Percentiles rank a stretch among this genome's conserved stretches.
phyloP scores from a whole-genome alignment of 306 rosid species.

The Rosa rugosa region DNA sequence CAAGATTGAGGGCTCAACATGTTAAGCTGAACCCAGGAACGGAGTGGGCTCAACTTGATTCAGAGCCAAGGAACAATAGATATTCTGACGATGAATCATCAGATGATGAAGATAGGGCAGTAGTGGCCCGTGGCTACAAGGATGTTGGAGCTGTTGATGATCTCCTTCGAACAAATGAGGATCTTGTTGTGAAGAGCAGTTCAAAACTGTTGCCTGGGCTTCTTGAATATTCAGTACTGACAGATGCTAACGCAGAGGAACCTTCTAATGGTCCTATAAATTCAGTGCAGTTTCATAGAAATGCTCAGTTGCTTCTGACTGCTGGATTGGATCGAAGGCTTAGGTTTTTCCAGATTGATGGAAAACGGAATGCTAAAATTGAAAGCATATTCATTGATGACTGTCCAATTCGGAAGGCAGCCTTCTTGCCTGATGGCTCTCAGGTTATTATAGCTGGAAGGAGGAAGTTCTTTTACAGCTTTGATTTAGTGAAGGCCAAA shows the following conservation, averaged over 20 bases:
- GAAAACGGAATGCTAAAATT: conserved; percentile 80
- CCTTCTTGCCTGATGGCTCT: conserved; percentile 88
- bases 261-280: conserved; percentile 62
- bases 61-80: conserved; percentile 26
- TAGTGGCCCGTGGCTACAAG: conserved; percentile 41
- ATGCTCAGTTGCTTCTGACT: conserved; percentile 76
- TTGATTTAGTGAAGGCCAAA: conserved; percentile 76
- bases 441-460: conserved; percentile 84
- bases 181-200: conserved; percentile 64
- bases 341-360: conserved; percentile 82
- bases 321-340: conserved; percentile 81
- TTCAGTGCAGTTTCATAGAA: conserved; percentile 85
- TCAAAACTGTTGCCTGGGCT: conserved; percentile 69
- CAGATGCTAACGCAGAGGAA: conserved; percentile 77
- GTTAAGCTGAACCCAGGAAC: conserved; percentile 80
- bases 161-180: conserved; percentile 75
- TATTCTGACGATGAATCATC: conserved; percentile 56
- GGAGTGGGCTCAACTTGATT: conserved; percentile 72
- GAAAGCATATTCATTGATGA: conserved; percentile 86
- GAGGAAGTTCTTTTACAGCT: conserved; percentile 74
- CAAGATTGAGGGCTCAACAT: conserved; percentile 89
- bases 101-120: conserved; percentile 64
- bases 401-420: conserved; percentile 70
- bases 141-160: conserved; percentile 50
- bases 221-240: conserved; percentile 66